Conservation (phyloP, 345 rosid species). For the Aquilaria yunnanensis region DNA sequence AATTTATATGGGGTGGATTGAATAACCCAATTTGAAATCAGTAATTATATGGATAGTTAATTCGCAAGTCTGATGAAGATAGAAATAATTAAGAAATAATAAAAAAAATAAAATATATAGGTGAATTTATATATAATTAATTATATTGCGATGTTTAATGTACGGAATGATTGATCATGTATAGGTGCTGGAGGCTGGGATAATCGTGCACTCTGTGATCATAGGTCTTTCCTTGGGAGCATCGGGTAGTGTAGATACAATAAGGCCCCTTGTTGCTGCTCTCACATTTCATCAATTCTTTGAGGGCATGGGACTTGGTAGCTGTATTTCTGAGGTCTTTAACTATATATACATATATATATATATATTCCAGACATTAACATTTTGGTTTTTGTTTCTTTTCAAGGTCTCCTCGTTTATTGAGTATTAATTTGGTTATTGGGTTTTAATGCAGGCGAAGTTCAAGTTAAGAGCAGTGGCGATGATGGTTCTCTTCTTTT, state of each 20-base stretch:
- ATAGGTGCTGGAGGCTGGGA: constrained; percentile 67
- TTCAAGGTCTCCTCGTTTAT: too few relatives aligned
- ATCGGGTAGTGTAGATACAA: constrained; percentile 40
- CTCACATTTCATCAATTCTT: constrained; percentile 73
- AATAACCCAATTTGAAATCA: neutral
- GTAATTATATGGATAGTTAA: too few relatives aligned
- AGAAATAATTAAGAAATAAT: too few relatives aligned
- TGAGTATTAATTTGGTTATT: neutral
- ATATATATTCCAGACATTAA: too few relatives aligned
- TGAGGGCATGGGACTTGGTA: constrained; percentile 79
- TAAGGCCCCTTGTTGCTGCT: constrained; percentile 52
- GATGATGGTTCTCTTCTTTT: constrained; percentile 50
- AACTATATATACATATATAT: neutral
- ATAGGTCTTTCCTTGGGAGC: constrained; percentile 67
- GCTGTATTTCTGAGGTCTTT: constrained; percentile 51
- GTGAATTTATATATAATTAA: neutral
- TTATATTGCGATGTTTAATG: too few relatives aligned
- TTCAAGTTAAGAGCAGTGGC: constrained; percentile 11
- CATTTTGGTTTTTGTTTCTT: too few relatives aligned
- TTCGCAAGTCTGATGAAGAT: too few relatives aligned
- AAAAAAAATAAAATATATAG: too few relatives aligned
- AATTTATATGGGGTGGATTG: neutral
- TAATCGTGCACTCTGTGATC: constrained; percentile 62
- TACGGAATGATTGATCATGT: neutral
- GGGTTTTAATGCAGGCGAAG: constrained; percentile 11